Base-by-base conservation (phyloP, 176 grass and related monocot species). In the Alloteropsis semialata region DNA sequence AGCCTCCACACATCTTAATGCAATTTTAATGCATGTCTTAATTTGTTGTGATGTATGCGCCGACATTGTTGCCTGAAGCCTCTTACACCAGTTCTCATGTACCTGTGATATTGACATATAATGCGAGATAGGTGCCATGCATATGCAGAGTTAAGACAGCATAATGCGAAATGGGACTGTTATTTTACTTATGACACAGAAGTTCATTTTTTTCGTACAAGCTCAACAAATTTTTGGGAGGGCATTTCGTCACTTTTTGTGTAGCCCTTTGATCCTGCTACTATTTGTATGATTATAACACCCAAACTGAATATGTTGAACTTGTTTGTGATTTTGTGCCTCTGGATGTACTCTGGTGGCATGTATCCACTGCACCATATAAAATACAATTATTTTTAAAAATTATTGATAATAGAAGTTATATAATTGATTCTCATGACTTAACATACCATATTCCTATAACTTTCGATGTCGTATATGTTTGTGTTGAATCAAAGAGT, bases 351-450 rank as follows among this genome's bases (percentile, higher is more conserved):
- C 8, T 75, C 30, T 1, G 49, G 49, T 37, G 72, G 49, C 72
- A 75, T 56, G 49, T 75, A 75, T 13, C 49, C 72, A 75, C 49
- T 74, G 49, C 49, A 75, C n/a, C 5, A 17, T 72, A 72, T n/a
- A 54, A 25, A 50, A 70, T 72, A 72, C 5, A 46, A 11, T 49
- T 11, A 22, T 10, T 13, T 15, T 1, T 38, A 49, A 19, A 72
- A n/a, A 5, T 7, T 5, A n/a, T n/a, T n/a, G n/a, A n/a, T 17
- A 72, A 32, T 8, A 19, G 10, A 54, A 74, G 18, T 14, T 32
- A n/a, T n/a, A n/a, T n/a, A n/a, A n/a, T n/a, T n/a, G 4, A 36
- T 36, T 34, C 29, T 54, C 10, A 54, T 34, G 48, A 3, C 50
- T 74, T 30, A 55, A 37, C 72, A 55, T 75, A 75, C 72, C 0